Percentiles rank a stretch among this genome's conserved stretches.
Conservation (phyloP, 352 stramenopile species). For the Achlya hypogyna region DNA sequence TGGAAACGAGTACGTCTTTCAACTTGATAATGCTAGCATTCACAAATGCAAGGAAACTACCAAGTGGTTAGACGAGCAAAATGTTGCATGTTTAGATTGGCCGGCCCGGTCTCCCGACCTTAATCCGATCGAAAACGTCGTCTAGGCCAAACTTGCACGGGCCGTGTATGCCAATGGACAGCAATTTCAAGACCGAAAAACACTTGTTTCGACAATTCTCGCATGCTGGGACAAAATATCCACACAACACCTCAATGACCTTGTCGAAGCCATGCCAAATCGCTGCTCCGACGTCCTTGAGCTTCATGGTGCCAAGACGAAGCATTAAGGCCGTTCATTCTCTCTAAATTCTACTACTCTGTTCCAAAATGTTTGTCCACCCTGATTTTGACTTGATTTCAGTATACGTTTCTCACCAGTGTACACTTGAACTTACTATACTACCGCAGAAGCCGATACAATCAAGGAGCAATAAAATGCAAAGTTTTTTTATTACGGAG, state of each 20-base stretch:
- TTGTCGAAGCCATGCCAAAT: slow-evolving; percentile 12
- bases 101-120: not conserved
- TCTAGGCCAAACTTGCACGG: not conserved
- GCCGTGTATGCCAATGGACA: slow-evolving; percentile 1
- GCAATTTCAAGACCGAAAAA: slow-evolving; percentile 3
- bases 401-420: too few relatives aligned
- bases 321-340: slow-evolving; percentile 10
- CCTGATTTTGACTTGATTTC: too few relatives aligned
- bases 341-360: too few relatives aligned
- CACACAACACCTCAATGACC: not conserved
- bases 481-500: too few relatives aligned
- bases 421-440: too few relatives aligned
- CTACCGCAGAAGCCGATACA: too few relatives aligned
- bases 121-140: slow-evolving; percentile 15
- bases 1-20: not conserved
- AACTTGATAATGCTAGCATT: not conserved
- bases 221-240: not conserved
- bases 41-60: not conserved
- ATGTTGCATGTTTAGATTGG: not conserved
- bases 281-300: slow-evolving; percentile 12
- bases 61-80: not conserved
- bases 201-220: slow-evolving; percentile 9
- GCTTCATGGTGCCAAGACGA: not conserved
- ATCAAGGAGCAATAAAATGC: too few relatives aligned
- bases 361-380: too few relatives aligned